Evolutionary conservation across 208 protist species (phyloP), one percentile per base, ranked within the genome.

Genomic region (Crithidia bombi): DNA sequence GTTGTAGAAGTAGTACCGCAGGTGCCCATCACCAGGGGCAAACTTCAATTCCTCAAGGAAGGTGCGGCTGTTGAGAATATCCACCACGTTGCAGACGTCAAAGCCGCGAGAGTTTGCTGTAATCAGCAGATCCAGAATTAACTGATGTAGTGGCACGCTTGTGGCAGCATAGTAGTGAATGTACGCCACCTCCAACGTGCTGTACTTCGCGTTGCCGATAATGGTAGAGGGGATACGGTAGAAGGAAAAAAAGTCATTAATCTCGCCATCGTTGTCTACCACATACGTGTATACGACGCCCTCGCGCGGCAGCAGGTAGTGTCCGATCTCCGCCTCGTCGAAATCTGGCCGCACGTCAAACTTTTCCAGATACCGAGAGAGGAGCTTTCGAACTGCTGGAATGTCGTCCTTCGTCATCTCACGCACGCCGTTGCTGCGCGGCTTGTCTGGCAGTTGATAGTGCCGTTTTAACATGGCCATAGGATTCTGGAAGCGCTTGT

Each of bases 1-100:
- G 86, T 99, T 99, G 87, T 98, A 99, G 54, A 99, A 93, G 87
- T 99, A 99, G 84, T 99, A 99, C 46, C 98, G 88, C 17, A 99
- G 90, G 26, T 95, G 74, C 26, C 99, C 99, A 81, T 99, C 99
- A 32, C 99, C 99, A 7, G 83, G 69, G 4, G 88, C 91, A 75
- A 99, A 99, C 71, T 99, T 98, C 39, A 99, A 82, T n/a, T 97
- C 80, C 17, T 97, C 81, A 7, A 99, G 32, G 94, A 95, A 78
- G 4, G 89, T 77, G 51, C 73, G 62, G 77, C 98, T 98, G 26
- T 98, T 88, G 44, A 99, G 85, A 46, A 99, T 96, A 56, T 99
- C 91, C 4, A 99, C 91, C 58, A 93, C 91, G 86, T 99, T 99
- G 82, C 98, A 99, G 15, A 99, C 99, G 79, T 99, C 99, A 72